Base-by-base conservation (phyloP, 2,329 filamentous ascomycete species). In the Cytospora leucostoma region DNA sequence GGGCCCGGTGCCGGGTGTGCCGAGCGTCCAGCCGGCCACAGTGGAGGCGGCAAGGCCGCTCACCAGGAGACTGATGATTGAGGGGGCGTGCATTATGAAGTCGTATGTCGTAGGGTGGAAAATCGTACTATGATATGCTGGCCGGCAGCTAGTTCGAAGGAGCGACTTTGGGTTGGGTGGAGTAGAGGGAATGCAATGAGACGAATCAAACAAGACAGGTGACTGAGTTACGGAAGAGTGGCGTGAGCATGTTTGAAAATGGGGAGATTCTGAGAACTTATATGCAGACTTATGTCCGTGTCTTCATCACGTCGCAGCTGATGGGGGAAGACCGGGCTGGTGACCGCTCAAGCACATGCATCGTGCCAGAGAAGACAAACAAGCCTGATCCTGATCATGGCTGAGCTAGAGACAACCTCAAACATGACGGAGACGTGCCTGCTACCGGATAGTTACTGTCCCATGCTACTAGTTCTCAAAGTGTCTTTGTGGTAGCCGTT, bases 71-170 rank as follows among this genome's bases (percentile, higher is more conserved):
- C 62, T 62, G 40, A 66, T 34, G 34, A 66, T 37, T 32, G 59
- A 62, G 7, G 62, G 40, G 56, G 54, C 65, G 59, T 66, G 59
- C 63, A 65, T 66, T 32, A 49, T 65, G 55, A 34, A 60, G 59
- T 51, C 40, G 44, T 59, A 40, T 62, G 40, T 51, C 50, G 37
- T 35, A 47, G 34, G 56, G 35, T 56, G 55, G 51, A 49, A 59
- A 34, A 40, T 63, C 40, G 56, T 49, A 56, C 57, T 59, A 56
- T 57, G 51, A 37, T 56, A 56, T 38, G 54, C 64, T 65, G 63
- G 56, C 62, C 61, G 56, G 64, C 64, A 63, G 64, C 38, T 59
- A 38, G 56, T 56, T 27, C 55, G 17, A 60, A 50, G 54, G 50
- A 62, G 55, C 59, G 62, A 61, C 59, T 61, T 61, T 27, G 37